phyloP scores from a whole-genome alignment of 2,329 filamentous ascomycete genomes.

The Xylariomycetidae sp. region DNA sequence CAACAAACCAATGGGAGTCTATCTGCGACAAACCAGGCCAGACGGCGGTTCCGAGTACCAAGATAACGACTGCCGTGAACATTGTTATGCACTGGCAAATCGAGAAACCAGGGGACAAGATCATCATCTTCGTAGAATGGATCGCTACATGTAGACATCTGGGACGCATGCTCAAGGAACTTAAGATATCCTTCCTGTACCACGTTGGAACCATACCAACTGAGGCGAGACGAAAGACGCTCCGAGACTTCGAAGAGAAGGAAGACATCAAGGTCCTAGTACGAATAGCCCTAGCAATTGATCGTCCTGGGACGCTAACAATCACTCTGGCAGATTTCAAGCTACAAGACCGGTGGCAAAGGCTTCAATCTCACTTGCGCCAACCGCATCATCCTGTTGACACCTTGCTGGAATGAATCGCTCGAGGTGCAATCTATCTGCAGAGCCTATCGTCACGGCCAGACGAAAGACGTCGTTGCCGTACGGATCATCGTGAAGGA shows the following conservation, averaged over 20 bases:
- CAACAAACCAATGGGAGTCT: constrained; percentile 2
- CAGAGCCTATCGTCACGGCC: constrained; percentile 61
- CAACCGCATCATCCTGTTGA: constrained; percentile 51
- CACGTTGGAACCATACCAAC: constrained; percentile 23
- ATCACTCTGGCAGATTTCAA: constrained; percentile 26
- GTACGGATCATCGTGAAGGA: constrained; percentile 43
- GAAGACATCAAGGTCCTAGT: constrained; percentile 28
- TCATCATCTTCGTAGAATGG: constrained; percentile 14
- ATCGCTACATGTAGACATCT: constrained; percentile 26
- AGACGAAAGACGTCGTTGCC: constrained; percentile 54
- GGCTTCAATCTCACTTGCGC: constrained; percentile 37
- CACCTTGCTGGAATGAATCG: constrained; percentile 58
- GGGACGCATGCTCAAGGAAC: constrained; percentile 28
- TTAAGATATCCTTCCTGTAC: constrained; percentile 32
- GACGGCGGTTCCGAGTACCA: constrained; percentile 5
- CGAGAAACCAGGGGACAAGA: constrained; percentile 6
- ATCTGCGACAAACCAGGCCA: background rate
- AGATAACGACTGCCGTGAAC: background rate
- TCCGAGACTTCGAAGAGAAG: constrained; percentile 18
- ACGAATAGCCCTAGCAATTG: too few relatives aligned
- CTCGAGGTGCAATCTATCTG: constrained; percentile 56
- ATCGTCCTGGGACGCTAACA: too few relatives aligned
- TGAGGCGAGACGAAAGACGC: constrained; percentile 9
- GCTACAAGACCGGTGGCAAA: constrained; percentile 30
- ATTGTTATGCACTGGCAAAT: constrained; percentile 3